These are phyloP conservation scores for Centaurea solstitialis DNA, from an alignment of 129 eudicot genomes.

Conservation along the genomic window DNA sequence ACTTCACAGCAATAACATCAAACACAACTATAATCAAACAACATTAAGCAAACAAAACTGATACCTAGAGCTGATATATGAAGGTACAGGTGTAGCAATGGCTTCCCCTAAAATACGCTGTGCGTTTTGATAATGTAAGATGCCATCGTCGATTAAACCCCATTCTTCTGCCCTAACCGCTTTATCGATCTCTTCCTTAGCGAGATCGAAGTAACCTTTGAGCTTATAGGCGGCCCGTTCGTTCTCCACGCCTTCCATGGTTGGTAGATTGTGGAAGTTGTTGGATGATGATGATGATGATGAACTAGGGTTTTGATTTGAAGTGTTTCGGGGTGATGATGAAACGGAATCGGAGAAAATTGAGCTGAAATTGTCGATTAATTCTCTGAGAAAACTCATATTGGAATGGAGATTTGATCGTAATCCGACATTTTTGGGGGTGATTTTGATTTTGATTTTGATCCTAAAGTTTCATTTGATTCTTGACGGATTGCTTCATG, in stretches of 20 bases:
- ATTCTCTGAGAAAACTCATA: slow-evolving; percentile 64
- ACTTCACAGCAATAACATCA: neutral
- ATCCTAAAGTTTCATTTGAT: slow-evolving; percentile 3
- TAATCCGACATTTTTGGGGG: slow-evolving; percentile 17
- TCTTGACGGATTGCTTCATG: neutral
- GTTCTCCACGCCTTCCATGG: slow-evolving; percentile 77
- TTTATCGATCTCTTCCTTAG: slow-evolving; percentile 75
- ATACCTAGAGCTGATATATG: slow-evolving; percentile 80
- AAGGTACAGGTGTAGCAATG: slow-evolving; percentile 77
- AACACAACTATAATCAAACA: neutral
- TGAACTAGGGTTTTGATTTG: slow-evolving; percentile 50
- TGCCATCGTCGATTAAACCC: slow-evolving; percentile 84
- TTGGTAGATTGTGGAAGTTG: slow-evolving; percentile 21
- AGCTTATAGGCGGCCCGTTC: slow-evolving; percentile 84
- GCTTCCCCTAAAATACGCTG: slow-evolving; percentile 74
- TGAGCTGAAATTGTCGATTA: slow-evolving; percentile 54
- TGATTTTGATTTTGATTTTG: neutral
- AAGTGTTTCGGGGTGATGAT: slow-evolving; percentile 19
- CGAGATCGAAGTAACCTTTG: slow-evolving; percentile 89
- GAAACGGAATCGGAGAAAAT: slow-evolving; percentile 48
- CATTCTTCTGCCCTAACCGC: slow-evolving; percentile 98
- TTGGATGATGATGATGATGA: slow-evolving; percentile 35
- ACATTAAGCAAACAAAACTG: too few relatives aligned
- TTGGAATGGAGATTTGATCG: slow-evolving; percentile 10
- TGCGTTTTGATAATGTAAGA: slow-evolving; percentile 65